Percentiles rank a stretch among this genome's conserved stretches.
These are phyloP conservation scores for Suillus paluster DNA, from an alignment of 768 basidiomycete species.

Conservation along the genomic window DNA sequence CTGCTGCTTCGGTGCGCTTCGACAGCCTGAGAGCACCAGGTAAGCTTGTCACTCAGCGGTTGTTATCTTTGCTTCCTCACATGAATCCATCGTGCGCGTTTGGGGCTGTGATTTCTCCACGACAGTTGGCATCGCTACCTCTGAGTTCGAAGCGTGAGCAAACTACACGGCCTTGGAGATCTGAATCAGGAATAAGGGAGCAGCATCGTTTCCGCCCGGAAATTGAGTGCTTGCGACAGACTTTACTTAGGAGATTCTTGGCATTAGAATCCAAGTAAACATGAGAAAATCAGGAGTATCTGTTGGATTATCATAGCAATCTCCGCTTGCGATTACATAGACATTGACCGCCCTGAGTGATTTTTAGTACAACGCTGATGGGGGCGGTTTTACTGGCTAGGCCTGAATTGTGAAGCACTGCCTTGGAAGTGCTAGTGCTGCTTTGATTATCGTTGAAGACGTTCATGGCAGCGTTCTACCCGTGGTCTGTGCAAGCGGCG, in stretches of 20 bases:
- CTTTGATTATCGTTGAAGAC: conserved; percentile 21
- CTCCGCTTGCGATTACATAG: conserved; percentile 2
- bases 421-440: conserved; percentile 17
- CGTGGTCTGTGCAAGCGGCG: conserved; percentile 48
- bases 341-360: conserved; percentile 3
- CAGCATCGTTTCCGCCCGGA: background rate
- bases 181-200: background rate
- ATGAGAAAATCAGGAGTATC: background rate
- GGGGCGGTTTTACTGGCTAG: conserved; percentile 21
- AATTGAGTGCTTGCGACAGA: background rate
- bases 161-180: background rate
- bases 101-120: background rate
- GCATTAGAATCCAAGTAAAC: background rate
- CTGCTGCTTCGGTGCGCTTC: background rate
- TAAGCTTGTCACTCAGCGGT: background rate
- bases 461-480: conserved; percentile 44
- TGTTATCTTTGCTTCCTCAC: conserved; percentile 1
- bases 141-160: background rate
- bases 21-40: conserved; percentile 11
- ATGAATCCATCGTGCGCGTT: background rate
- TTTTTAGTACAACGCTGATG: conserved; percentile 21
- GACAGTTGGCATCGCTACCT: conserved; percentile 4
- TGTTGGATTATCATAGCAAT: background rate
- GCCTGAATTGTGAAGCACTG: conserved; percentile 21
- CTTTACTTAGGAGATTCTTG: background rate